Evolutionary conservation across 2,329 filamentous ascomycete species (phyloP).

Genomic region (Amauroascus niger): DNA sequence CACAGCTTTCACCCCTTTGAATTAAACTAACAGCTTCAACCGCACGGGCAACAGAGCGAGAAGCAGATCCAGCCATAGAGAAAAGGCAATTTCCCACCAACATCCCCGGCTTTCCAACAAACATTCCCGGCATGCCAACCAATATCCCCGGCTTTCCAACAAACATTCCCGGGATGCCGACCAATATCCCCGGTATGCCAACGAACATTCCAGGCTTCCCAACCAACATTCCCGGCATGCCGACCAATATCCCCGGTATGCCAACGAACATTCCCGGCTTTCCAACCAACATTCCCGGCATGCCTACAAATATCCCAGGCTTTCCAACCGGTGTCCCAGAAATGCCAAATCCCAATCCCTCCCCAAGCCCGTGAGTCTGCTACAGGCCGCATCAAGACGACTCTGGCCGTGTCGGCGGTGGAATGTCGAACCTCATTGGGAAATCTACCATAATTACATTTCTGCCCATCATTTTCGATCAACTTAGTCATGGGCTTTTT

Average conservation of each 20-base stretch:
- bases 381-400: no score
- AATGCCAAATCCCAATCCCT: background rate
- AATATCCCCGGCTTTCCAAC: background rate
- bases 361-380: background rate
- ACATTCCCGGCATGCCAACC: background rate
- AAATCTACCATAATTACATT: no score
- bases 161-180: background rate
- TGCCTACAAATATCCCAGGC: background rate
- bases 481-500: no score
- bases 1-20: background rate
- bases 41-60: background rate
- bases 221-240: background rate
- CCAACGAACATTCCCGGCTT: background rate
- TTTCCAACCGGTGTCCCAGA: background rate
- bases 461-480: no score
- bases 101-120: background rate
- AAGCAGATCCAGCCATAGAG: background rate
- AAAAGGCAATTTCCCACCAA: slow-evolving; percentile 2
- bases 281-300: background rate
- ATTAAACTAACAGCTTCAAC: background rate
- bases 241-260: no score
- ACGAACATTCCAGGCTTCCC: background rate
- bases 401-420: no score
- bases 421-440: no score
- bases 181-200: background rate